Conservation (phyloP, 225 moss, liverwort and hornwort species). For the Ulota crispa region DNA sequence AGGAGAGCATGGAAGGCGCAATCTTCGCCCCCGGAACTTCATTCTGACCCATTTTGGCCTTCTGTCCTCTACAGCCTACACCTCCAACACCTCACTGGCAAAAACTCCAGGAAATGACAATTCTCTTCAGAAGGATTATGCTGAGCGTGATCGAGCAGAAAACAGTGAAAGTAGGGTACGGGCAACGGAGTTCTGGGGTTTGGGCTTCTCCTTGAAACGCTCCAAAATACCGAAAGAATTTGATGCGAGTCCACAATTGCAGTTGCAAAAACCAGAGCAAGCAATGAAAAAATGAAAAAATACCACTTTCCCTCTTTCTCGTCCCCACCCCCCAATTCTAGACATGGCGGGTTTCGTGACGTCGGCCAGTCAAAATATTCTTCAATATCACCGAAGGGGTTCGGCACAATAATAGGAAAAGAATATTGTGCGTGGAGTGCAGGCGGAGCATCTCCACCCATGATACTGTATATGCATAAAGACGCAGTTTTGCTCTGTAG, state of each 20-base stretch:
- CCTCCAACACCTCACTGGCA: neutral
- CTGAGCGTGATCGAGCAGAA: too few relatives aligned
- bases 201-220: neutral
- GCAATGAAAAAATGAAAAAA: neutral
- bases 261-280: neutral
- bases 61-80: neutral
- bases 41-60: conserved; percentile 19
- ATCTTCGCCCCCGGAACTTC: conserved; percentile 70
- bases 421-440: too few relatives aligned
- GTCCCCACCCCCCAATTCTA: neutral
- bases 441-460: too few relatives aligned
- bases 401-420: too few relatives aligned
- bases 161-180: neutral
- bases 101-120: neutral
- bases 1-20: conserved; percentile 95
- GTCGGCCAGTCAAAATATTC: too few relatives aligned
- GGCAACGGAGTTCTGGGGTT: neutral
- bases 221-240: neutral
- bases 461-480: too few relatives aligned
- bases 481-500: too few relatives aligned
- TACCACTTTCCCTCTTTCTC: neutral
- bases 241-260: neutral
- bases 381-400: too few relatives aligned
- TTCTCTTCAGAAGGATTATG: neutral
- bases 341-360: too few relatives aligned